phyloP scores from a whole-genome alignment of 2,329 filamentous ascomycete species.

The Fusarium sp. region DNA sequence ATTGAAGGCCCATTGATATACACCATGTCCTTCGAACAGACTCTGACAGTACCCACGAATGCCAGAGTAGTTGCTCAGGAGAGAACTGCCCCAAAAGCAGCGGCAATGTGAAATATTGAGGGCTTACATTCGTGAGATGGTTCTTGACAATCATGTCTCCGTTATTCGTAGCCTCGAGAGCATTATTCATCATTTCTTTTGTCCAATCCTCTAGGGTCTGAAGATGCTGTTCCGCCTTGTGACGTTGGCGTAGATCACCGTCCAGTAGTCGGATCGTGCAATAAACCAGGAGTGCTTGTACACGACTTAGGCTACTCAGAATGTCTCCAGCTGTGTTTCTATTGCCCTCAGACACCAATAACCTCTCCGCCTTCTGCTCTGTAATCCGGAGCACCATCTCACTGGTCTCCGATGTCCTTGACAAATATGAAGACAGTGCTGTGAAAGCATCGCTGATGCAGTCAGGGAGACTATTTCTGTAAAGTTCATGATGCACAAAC shows the following conservation, averaged over 20 bases:
- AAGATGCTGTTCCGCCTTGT: slow-evolving; percentile 35
- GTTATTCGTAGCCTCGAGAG: background rate
- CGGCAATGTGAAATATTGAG: background rate
- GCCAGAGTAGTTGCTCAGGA: slow-evolving; percentile 37
- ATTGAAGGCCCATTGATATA: slow-evolving; percentile 31
- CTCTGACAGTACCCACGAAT: slow-evolving; percentile 47
- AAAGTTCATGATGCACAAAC: slow-evolving; percentile 22
- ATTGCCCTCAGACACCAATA: background rate
- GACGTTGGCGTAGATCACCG: slow-evolving; percentile 36
- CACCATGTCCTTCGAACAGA: slow-evolving; percentile 46
- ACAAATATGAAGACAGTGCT: slow-evolving; percentile 18
- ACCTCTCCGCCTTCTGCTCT: slow-evolving; percentile 12
- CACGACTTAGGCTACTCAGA: slow-evolving; percentile 26
- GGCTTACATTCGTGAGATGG: background rate
- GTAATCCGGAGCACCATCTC: slow-evolving; percentile 21
- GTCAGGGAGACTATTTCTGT: slow-evolving; percentile 8
- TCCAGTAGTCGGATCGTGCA: slow-evolving; percentile 40
- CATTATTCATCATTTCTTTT: slow-evolving; percentile 6
- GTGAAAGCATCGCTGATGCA: slow-evolving; percentile 25
- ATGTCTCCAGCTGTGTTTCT: background rate
- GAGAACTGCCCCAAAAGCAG: slow-evolving; percentile 1
- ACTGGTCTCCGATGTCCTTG: slow-evolving; percentile 19
- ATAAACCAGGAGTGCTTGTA: slow-evolving; percentile 40
- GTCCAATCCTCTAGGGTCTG: slow-evolving; percentile 30
- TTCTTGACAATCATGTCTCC: slow-evolving; percentile 20